phyloP scores from a whole-genome alignment of 1,284 basidiomycete species.

The Trichosporon sp. region DNA sequence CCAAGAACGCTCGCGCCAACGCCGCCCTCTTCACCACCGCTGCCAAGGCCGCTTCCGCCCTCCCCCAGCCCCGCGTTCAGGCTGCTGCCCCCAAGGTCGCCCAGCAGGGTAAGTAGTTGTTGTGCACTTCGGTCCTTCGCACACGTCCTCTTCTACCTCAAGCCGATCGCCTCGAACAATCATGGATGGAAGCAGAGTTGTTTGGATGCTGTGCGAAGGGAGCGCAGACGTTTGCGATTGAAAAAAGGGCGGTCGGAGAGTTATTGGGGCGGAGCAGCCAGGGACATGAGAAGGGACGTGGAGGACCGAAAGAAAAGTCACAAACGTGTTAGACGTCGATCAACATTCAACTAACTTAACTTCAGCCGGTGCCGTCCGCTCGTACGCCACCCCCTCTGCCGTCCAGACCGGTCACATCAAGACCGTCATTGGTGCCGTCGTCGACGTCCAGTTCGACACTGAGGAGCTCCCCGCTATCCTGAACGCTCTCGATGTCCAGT shows the following conservation, averaged over 20 bases:
- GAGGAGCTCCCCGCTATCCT: slow-evolving; percentile 93
- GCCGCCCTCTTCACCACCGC: slow-evolving; percentile 55
- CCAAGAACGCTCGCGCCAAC: slow-evolving; percentile 52
- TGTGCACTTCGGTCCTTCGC: not conserved
- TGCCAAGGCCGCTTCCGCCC: slow-evolving; percentile 46
- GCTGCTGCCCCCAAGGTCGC: slow-evolving; percentile 35
- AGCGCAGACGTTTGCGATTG: not conserved
- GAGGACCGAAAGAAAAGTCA: slow-evolving; percentile 17
- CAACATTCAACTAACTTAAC: slow-evolving; percentile 20
- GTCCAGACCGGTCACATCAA: slow-evolving; percentile 75
- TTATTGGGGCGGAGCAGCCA: slow-evolving; percentile 12
- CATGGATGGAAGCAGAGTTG: not conserved
- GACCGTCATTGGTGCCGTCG: slow-evolving; percentile 95
- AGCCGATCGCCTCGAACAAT: not conserved
- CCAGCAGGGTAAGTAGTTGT: slow-evolving; percentile 44
- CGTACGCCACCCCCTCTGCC: slow-evolving; percentile 88
- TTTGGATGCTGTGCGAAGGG: not conserved
- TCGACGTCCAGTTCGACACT: slow-evolving; percentile 93
- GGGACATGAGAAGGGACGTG: slow-evolving; percentile 14
- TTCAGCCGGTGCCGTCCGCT: slow-evolving; percentile 61
- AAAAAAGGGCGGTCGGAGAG: not conserved
- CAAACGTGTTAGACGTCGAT: slow-evolving; percentile 6
- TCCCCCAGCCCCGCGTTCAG: slow-evolving; percentile 44
- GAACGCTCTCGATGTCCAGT: slow-evolving; percentile 96
- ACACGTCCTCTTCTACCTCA: not conserved